phyloP scores from a whole-genome alignment of 2,329 filamentous ascomycete genomes.

The Trichoderma aggressivum region DNA sequence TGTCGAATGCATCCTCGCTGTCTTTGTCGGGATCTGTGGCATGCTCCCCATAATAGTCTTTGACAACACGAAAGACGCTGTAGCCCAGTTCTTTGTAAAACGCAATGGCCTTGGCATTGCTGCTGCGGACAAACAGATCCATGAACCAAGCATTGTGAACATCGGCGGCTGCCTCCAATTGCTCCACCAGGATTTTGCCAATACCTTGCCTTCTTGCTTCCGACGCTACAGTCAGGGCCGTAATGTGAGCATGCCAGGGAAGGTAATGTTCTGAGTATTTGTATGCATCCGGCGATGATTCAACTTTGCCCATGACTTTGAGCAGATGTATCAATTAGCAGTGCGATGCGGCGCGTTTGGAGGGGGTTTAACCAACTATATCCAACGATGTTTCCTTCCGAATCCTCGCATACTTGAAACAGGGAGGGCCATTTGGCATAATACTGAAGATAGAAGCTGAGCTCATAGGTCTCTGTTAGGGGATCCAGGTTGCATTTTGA shows the following conservation, averaged over 20 bases:
- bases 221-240: slow-evolving; percentile 87
- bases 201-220: slow-evolving; percentile 81
- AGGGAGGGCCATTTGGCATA: slow-evolving; percentile 93
- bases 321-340: neutral
- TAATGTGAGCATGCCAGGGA: slow-evolving; percentile 99
- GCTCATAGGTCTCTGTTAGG: slow-evolving; percentile 95
- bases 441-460: slow-evolving; percentile 94
- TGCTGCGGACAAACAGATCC: slow-evolving; percentile 86
- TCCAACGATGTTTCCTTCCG: slow-evolving; percentile 82
- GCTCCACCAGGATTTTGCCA: slow-evolving; percentile 75
- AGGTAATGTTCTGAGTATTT: slow-evolving; percentile 82
- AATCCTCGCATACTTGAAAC: slow-evolving; percentile 87
- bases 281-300: slow-evolving; percentile 75
- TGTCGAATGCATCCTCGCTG: slow-evolving; percentile 90
- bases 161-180: slow-evolving; percentile 79
- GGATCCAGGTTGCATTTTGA: slow-evolving; percentile 95
- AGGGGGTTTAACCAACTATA: slow-evolving; percentile 65
- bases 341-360: neutral
- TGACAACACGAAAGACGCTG: slow-evolving; percentile 81
- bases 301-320: slow-evolving; percentile 95
- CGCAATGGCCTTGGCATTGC: slow-evolving; percentile 80
- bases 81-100: slow-evolving; percentile 93
- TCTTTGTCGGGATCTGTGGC: slow-evolving; percentile 58
- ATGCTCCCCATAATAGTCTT: slow-evolving; percentile 91
- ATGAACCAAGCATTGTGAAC: slow-evolving; percentile 89